Evolutionary conservation across 2,329 filamentous ascomycete genomes (phyloP), one percentile per base, ranked within the genome.

Genomic region (Aureobasidium sp.): DNA sequence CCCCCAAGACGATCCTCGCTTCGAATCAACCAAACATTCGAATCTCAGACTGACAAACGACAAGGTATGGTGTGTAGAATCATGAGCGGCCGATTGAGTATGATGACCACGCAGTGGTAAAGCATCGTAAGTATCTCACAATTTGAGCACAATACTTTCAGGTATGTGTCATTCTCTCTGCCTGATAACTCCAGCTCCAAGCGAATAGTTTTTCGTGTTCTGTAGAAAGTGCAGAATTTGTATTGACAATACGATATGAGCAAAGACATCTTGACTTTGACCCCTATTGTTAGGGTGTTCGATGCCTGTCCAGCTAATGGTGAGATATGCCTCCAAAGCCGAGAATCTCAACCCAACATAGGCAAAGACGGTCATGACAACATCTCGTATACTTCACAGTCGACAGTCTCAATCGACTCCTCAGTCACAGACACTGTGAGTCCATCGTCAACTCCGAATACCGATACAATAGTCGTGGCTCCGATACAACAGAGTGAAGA

Each of bases 1-100:
- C 15, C 42, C 25, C 22, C 22, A 27, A 25, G 7, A 8, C 67
- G 34, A 9, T 67, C 6, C 70, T 68, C 31, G 67, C 70, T 29
- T 37, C 29, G 9, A 51, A 37, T 27, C n/a, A 51, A 45, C 20
- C 42, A 15, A 8, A 11, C 20, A 45, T 25, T 42, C 20, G 11
- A 20, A 5, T 12, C 12, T 45, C 22, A 25, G n/a, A 7, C 5
- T 12, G 8, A 45, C 12, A 45, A 12, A 14, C 22, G 42, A 17
- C 5, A 27, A 27, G 42, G 15, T 14, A 17, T 45, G 22, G 6
- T 15, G 42, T 4, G 42, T 6, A 45, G 14, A 6, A 1, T 15
- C 12, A 17, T 45, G 42, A 45, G 42, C 14, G 42, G 22, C 3
- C 14, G 22, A 45, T 45, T 27, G 22, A 14, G 14, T 27, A 27